Percentiles rank a stretch among this genome's conserved stretches.
These are phyloP conservation scores for Lonicera japonica DNA, from an alignment of 129 eudicot species.

Conservation along the genomic window DNA sequence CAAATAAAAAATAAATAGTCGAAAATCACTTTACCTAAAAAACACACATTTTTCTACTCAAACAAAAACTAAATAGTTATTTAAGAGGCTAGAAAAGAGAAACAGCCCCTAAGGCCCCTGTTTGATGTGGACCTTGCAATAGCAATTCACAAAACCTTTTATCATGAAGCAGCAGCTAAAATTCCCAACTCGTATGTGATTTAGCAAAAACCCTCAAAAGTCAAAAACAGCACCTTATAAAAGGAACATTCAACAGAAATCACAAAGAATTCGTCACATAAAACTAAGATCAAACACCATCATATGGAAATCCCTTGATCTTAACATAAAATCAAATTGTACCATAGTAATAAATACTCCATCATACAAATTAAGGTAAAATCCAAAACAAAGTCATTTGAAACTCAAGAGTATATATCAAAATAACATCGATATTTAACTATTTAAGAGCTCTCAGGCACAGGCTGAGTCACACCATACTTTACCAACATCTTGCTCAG, in stretches of 20 bases:
- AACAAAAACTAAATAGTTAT: too few species aligned
- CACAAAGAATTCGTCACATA: neutral
- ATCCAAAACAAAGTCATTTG: neutral
- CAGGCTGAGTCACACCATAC: constrained; percentile 65
- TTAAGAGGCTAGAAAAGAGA: too few species aligned
- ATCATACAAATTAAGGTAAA: neutral
- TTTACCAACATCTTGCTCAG: constrained; percentile 52
- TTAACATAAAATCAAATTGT: constrained; percentile 3
- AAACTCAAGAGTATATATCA: neutral
- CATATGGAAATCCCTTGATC: neutral
- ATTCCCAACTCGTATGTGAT: too few species aligned
- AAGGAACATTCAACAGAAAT: neutral
- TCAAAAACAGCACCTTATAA: too few species aligned
- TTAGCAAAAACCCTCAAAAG: too few species aligned
- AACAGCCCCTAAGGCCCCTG: too few species aligned
- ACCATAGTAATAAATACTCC: neutral
- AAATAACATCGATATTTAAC: neutral
- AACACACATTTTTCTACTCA: too few species aligned
- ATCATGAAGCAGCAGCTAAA: too few species aligned
- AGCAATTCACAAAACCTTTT: too few species aligned
- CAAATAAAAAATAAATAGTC: too few species aligned
- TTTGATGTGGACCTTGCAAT: too few species aligned
- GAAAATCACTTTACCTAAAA: too few species aligned
- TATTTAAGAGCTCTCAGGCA: constrained; percentile 45
- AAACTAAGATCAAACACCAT: neutral